Evolutionary conservation across 768 basidiomycete genomes (phyloP).

Genomic region (Pisolithus orientalis): DNA sequence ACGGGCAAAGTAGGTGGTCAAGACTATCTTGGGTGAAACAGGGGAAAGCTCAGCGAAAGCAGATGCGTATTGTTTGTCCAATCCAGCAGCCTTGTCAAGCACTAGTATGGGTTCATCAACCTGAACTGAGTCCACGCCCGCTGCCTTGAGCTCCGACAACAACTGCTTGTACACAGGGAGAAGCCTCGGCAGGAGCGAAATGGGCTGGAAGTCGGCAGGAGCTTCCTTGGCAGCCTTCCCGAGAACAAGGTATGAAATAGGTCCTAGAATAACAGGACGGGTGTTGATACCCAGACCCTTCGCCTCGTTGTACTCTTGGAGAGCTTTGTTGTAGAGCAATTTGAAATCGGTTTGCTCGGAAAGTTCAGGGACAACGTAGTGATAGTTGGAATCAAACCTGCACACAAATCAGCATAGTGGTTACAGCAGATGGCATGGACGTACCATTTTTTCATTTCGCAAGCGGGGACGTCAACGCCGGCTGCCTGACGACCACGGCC

Average conservation of each 20-base stretch:
- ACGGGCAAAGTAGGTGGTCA: conserved; percentile 96
- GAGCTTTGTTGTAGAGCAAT: conserved; percentile 90
- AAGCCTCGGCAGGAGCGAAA: conserved; percentile 84
- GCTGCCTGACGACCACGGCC: conserved; percentile 95
- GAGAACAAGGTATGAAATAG: conserved; percentile 90
- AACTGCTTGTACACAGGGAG: conserved; percentile 90
- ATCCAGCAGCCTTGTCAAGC: conserved; percentile 71
- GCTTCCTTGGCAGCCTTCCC: conserved; percentile 89
- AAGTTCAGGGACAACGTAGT: conserved; percentile 96
- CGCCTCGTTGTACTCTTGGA: conserved; percentile 93
- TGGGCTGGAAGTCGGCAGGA: conserved; percentile 77
- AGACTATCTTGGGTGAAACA: conserved; percentile 84
- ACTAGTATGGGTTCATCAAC: conserved; percentile 96
- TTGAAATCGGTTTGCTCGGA: conserved; percentile 89
- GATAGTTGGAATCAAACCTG: conserved; percentile 99
- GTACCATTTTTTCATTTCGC: conserved; percentile 99
- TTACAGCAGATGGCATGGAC: conserved; percentile 19
- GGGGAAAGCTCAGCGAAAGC: conserved; percentile 79
- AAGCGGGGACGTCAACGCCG: conserved; percentile 93
- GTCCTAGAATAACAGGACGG: conserved; percentile 94
- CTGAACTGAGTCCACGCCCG: conserved; percentile 93
- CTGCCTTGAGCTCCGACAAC: conserved; percentile 83
- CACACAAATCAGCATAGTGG: conserved; percentile 1
- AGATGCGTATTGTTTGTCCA: conserved; percentile 72
- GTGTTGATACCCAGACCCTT: conserved; percentile 83